Base-by-base conservation (phyloP, 306 rosid species). In the Sophora flavescens region DNA sequence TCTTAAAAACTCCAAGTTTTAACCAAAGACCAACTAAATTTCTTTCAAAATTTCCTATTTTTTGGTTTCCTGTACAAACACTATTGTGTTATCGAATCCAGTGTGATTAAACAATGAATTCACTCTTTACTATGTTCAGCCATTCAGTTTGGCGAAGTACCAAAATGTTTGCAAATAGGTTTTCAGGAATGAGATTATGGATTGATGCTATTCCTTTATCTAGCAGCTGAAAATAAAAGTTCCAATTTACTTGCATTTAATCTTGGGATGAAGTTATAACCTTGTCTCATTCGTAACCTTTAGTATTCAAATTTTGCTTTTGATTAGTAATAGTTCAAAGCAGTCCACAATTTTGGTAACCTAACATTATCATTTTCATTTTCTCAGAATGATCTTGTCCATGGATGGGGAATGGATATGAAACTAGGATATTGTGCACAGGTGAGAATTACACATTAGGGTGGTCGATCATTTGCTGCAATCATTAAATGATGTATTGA, bases 331-430 rank as follows among this genome's bases (percentile, higher is more conserved):
- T 81, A 33, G 28, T 36, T 74, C 50, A 71, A 75, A 72, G 50
- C 66, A 17, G 41, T 13, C 54, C 10, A 22, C 45, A 38, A 50
- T 62, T 42, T 75, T 77, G 51, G 67, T 65, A 41, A n/a, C 63
- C 47, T 16, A 15, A 73, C 16, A 60, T 79, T 70, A 8, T 81
- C 53, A 32, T 70, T 84, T 2, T 75, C 58, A 39, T 76, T 68
- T 76, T 82, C 78, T 80, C 93, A 94, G 98, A 94, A 94, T 83
- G 98, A 94, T 86, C 98, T 94, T 78, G 86, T 94, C 63, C 98
- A 91, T 45, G 98, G 97, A 83, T 94, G 98, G 98, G 98, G 98
- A 84, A 67, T 92, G 96, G 98, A 94, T 81, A 94, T 94, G 92
- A 94, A 92, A 84, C 88, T 94, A 35, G 98, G 98, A 48, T 94